Conservation (phyloP, 768 basidiomycete genomes). For the Panus rudis region DNA sequence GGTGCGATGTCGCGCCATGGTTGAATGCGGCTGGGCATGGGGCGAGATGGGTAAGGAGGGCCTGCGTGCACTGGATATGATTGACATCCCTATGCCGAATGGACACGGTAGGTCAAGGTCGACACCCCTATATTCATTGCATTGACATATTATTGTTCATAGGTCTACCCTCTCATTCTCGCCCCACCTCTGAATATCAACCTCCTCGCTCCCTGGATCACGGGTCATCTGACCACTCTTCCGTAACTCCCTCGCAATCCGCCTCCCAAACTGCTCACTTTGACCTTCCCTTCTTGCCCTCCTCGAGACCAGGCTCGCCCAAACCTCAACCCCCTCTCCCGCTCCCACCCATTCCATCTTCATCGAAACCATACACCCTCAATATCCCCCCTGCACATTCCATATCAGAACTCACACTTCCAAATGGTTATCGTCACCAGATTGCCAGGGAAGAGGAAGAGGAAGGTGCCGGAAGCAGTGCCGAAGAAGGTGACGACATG, state of each 20-base stretch:
- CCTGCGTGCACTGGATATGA: conserved; percentile 34
- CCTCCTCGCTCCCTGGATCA: conserved; percentile 8
- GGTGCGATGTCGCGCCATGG: conserved; percentile 54
- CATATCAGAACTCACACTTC: conserved; percentile 33
- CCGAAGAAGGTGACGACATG: conserved; percentile 27
- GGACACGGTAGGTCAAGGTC: conserved; percentile 23
- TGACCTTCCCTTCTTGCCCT: no score
- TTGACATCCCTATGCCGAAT: conserved; percentile 14
- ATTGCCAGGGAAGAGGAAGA: conserved; percentile 14
- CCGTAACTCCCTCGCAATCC: conserved; percentile 70
- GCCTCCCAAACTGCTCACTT: conserved; percentile 50
- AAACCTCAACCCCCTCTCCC: no score
- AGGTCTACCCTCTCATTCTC: background rate
- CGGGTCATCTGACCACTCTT: conserved; percentile 48
- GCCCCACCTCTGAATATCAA: conserved; percentile 8
- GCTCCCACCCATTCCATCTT: conserved; percentile 12
- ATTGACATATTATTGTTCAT: background rate
- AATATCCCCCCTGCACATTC: conserved; percentile 48
- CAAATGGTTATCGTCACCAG: conserved; percentile 9
- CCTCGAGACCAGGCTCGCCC: no score
- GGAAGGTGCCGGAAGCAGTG: conserved; percentile 26
- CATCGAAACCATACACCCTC: conserved; percentile 19
- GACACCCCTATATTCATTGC: conserved; percentile 6
- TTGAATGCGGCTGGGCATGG: conserved; percentile 67
- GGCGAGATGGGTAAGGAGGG: conserved; percentile 59